Evolutionary conservation across 257 asterid species (phyloP), one percentile per base, ranked within the genome.

Genomic region (Fraxinus anomala): DNA sequence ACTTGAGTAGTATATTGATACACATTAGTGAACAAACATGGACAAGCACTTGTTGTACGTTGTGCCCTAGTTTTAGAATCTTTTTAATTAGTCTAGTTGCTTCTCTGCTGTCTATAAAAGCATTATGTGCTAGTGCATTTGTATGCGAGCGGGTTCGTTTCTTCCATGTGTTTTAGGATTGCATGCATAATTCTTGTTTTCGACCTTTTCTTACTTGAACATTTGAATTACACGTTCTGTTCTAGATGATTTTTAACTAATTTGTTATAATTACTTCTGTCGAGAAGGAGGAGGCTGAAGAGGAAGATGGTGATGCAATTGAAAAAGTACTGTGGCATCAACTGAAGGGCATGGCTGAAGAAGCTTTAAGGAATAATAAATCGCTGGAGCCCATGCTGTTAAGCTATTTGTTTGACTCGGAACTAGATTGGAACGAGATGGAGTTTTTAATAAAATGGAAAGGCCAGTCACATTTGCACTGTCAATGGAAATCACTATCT

Each of bases 261-360:
- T 63, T 63, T 26, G 72, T 77, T 78, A 71, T 66, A 77, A 34
- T 40, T 79, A 13, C 68, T 31, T 70, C 68, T 83, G 14, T 81
- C 73, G 67, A 77, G 86, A 82, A 96, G 97, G 99, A 90, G 76
- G 99, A 92, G 70, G 70, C 77, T 77, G 97, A 90, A 85, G 99
- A 93, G 86, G 98, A 93, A 87, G 99, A 92, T 76, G 87, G 88
- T 66, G 99, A 96, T 76, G 86, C 92, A 5, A 93, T 96, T 83
- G 99, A 96, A 88, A 93, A 88, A 87, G 99, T 96, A 61, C 84
- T 96, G 65, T 96, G 99, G 99, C 99, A 96, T 89, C 99, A 96
- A 83, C 94, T 92, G 34, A 93, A 83, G 92, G 99, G 99, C 81
- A 88, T 85, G 75, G 97, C 99, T 70, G 97, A 96, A 83, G 98